Base-by-base conservation (phyloP, 352 stramenopile genomes). In the Phytophthora chlamydospora region DNA sequence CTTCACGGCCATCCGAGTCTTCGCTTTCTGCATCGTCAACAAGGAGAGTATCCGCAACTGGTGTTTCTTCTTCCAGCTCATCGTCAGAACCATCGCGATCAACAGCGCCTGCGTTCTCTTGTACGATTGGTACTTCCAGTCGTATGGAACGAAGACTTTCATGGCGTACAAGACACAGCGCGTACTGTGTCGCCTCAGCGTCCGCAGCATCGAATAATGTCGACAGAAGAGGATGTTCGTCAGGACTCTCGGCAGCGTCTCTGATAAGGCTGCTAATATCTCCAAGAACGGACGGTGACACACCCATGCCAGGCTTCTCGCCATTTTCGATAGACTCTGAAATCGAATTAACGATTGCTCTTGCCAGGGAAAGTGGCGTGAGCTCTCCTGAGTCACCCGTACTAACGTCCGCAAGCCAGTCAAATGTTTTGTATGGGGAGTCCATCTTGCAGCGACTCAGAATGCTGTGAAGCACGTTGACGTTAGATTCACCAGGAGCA, bases 171-270 rank as follows among this genome's bases (percentile, higher is more conserved):
- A 41, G 31, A 41, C 47, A 76, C 12, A 78, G 48, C 12, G 66
- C 66, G 58, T 65, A 66, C 46, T 89, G 77, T 48, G 83, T 86
- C 12, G 72, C 59, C 43, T 89, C 80, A 36, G 64, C 79, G 56
- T 89, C 78, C 0, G 73, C 77, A 16, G 77, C 66, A 58, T 88
- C 80, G 58, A 88, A 89, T 10, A 88, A 19, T 4, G 68, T 80
- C 3, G 57, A 51, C 1, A 59, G 58, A 14, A 85, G 51, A 2
- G 42, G 16, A 12, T 56, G 11, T 10, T 19, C 19, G 9, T 66
- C 19, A 0, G 13, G 6, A 8, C 49, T 62, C 0, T 11, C 42
- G 34, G 50, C 46, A 8, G 52, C 49, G 16, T 38, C 38, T 19
- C 33, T 29, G 27, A 77, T 62, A 12, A 60, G 14, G 13, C 32